Conservation (phyloP, 768 basidiomycete species). For the Hemileccinum rubropunctum region DNA sequence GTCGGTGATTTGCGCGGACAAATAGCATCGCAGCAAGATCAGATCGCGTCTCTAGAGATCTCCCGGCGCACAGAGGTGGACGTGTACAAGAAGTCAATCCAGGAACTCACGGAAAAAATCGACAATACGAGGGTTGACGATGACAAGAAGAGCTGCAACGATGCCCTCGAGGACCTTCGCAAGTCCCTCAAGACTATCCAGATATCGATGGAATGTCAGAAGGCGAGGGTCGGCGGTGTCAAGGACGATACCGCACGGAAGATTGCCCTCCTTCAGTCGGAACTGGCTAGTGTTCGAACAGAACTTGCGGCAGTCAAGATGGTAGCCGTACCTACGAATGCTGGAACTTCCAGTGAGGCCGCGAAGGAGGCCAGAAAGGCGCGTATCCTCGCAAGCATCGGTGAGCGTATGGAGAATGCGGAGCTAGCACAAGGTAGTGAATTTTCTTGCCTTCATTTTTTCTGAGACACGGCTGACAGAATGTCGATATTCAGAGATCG, state of each 20-base stretch:
- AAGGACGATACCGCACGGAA: constrained; percentile 19
- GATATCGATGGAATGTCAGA: constrained; percentile 12
- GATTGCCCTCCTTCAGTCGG: constrained; percentile 16
- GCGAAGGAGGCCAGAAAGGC: constrained; percentile 5
- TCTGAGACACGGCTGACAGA: constrained; percentile 1
- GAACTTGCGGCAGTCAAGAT: constrained; percentile 13
- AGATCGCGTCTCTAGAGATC: constrained; percentile 7
- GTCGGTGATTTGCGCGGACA: constrained; percentile 7
- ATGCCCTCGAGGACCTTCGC: constrained; percentile 2
- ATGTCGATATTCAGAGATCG: neutral
- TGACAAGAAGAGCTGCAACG: constrained; percentile 4
- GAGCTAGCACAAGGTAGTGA: constrained; percentile 4
- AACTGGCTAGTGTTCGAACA: constrained; percentile 3
- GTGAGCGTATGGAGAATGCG: neutral
- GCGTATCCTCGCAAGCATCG: constrained; percentile 1
- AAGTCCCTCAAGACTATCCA: neutral
- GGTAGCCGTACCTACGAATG: neutral
- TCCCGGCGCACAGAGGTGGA: constrained; percentile 6
- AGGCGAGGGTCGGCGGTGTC: constrained; percentile 9
- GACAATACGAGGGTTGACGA: neutral
- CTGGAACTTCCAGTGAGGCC: neutral
- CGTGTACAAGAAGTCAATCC: constrained; percentile 1
- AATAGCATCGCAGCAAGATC: constrained; percentile 10
- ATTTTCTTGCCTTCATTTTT: neutral
- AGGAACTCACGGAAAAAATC: constrained; percentile 14